Percentiles rank a stretch among this genome's conserved stretches.
phyloP scores from a whole-genome alignment of 2,329 filamentous ascomycete genomes.

The Ophiocordyceps robertsii region DNA sequence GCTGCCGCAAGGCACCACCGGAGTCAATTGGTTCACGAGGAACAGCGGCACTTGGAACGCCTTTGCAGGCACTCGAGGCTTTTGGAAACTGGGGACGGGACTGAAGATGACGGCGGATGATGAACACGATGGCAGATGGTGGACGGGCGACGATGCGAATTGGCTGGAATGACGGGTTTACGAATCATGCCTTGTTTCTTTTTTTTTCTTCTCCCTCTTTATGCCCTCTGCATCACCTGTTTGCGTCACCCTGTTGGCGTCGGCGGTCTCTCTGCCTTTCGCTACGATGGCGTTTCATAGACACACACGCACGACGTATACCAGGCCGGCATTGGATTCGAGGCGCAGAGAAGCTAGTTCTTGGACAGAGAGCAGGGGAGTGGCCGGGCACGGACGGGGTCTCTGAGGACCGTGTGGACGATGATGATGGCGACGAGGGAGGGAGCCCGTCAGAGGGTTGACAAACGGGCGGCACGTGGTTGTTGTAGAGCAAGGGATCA shows the following conservation, averaged over 20 bases:
- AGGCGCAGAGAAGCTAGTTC: too few relatives aligned
- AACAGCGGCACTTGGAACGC: conserved; percentile 3
- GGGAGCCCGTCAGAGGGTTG: neutral
- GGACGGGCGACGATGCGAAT: neutral
- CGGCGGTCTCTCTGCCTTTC: too few relatives aligned
- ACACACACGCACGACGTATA: too few relatives aligned
- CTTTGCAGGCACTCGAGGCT: neutral
- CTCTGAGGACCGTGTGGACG: too few relatives aligned
- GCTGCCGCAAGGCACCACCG: neutral
- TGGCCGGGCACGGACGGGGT: too few relatives aligned
- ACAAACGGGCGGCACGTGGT: neutral
- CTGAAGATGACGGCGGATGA: neutral
- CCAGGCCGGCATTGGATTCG: too few relatives aligned
- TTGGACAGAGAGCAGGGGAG: too few relatives aligned
- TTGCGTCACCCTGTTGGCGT: neutral
- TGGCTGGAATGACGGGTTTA: neutral
- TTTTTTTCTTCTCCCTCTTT: neutral
- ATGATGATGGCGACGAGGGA: neutral
- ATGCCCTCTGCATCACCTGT: neutral
- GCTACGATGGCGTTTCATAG: too few relatives aligned
- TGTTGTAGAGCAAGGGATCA: neutral
- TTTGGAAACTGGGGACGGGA: neutral
- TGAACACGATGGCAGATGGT: neutral
- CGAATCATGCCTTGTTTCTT: conserved; percentile 1
- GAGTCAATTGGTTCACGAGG: neutral